Evolutionary conservation across 1,284 basidiomycete species (phyloP), one percentile per base, ranked within the genome.

Genomic region (Singerocomus inundabilis): DNA sequence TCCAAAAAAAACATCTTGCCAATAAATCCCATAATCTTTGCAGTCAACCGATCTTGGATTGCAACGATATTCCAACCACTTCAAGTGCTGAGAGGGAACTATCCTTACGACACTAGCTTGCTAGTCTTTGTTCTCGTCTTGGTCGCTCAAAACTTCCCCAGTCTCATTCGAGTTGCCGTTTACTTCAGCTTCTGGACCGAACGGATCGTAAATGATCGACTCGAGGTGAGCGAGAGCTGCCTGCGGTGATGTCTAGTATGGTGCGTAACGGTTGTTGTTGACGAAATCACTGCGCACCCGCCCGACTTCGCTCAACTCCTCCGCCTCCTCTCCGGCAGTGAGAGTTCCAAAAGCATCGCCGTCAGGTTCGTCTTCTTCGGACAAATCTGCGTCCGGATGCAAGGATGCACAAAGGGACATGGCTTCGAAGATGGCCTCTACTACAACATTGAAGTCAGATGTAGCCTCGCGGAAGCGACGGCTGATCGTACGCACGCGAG

Each of bases 201-300:
- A 66, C 10, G 75, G 72, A 66, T 87, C 70, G 63, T 82, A 70
- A 47, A 90, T 85, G 70, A 90, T 87, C 41, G 82, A 83, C 63
- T 91, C 86, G 51, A 91, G 75, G 67, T 88, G 78, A 13, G 77
- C 80, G 49, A 91, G 80, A 21, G 88, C 84, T 46, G 84, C 88
- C 86, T 90, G 68, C 59, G 54, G 53, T 41, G 55, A 41, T 63
- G 68, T 78, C 83, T 88, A 96, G 80, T 97, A 96, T 55, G 93
- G 93, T 54, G 81, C 75, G 71, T 78, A 95, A 70, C 93, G 85
- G 64, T 76, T 81, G 75, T 85, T 74, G 74, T 84, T 86, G 71
- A 82, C 70, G 70, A 90, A 91, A 87, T 91, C 84, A 70, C 83
- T 88, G 84, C 92, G 92, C 85, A 96, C 92, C 88, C 90, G 87